These are phyloP conservation scores for Apiospora pterosperma DNA, from an alignment of 2,329 filamentous ascomycete species.

Conservation along the genomic window DNA sequence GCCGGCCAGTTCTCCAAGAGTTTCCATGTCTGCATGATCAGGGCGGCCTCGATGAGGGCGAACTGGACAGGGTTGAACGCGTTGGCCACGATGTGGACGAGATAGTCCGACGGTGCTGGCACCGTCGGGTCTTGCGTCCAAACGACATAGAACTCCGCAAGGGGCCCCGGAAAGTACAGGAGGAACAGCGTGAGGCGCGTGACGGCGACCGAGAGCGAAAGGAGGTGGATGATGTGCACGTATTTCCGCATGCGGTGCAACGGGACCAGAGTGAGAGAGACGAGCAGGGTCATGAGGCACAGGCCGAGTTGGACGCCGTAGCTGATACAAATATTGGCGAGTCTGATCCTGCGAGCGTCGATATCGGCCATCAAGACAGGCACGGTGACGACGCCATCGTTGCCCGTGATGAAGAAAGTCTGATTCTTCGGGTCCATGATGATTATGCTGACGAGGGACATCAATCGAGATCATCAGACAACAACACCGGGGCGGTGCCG, in stretches of 20 bases:
- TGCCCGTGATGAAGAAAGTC: conserved; percentile 20
- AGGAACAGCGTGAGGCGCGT: conserved; percentile 55
- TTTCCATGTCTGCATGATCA: conserved; percentile 50
- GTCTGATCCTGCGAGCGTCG: conserved; percentile 19
- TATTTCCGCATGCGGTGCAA: conserved; percentile 59
- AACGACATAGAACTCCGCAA: conserved; percentile 58
- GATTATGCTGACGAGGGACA: background rate
- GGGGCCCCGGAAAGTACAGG: conserved; percentile 58
- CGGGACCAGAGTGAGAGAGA: conserved; percentile 66
- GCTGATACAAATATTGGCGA: conserved; percentile 49
- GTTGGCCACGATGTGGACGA: conserved; percentile 35
- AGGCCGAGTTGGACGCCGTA: conserved; percentile 71
- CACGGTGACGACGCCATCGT: conserved; percentile 11
- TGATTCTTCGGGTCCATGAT: conserved; percentile 18
- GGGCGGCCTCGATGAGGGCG: conserved; percentile 41
- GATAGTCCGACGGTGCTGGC: conserved; percentile 38
- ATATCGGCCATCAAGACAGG: conserved; percentile 18
- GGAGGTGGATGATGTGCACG: conserved; percentile 63
- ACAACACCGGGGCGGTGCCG: background rate
- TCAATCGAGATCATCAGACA: background rate
- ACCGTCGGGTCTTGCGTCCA: conserved; percentile 51
- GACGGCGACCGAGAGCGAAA: conserved; percentile 57
- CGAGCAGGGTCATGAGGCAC: conserved; percentile 59
- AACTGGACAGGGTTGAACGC: conserved; percentile 41
- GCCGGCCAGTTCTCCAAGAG: conserved; percentile 39